Evolutionary conservation across 176 grass and related monocot species (phyloP), one percentile per base, ranked within the genome.

Genomic region (Musa beccarii): DNA sequence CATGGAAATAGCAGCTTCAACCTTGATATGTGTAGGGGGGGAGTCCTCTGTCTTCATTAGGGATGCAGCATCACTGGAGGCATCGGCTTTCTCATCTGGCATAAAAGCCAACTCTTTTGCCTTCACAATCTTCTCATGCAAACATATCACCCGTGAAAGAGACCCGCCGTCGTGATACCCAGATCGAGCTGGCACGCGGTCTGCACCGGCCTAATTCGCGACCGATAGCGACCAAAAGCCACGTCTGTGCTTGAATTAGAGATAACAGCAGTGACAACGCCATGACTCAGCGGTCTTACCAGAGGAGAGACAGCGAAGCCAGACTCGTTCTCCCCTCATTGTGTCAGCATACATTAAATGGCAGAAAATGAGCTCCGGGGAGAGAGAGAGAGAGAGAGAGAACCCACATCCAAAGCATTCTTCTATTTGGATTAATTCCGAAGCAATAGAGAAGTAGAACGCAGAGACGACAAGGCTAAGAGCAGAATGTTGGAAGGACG

Each of bases 401-500:
- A 62, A 17, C 34, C 6, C 34, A 43, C 34, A 43, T 43, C 34
- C 34, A 43, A 43, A 43, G 34, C 34, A 6, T 43, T 4, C 34
- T 43, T 43, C 29, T 17, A 49, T n/a, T 22, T 13, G 52, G 20
- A 13, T 54, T 57, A 16, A 16, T 11, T 49, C 26, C 2, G 25
- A 12, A 34, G 25, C 10, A 24, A 59, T 3, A 29, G 14, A 75
- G 11, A 59, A 23, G 43, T 28, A 28, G 26, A 28, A 28, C 26
- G 26, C 2, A 28, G 26, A 28, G 26, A 28, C 26, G 51, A 55
- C 19, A 70, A 28, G 19, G 49, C 2, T 13, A 19, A 1, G 54
- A 51, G 49, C 21, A 55, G 66, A 73, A 96, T 96, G 89, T 74
- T 92, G 89, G 92, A 96, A 79, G 89, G 92, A 6, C 92, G 85